Evolutionary conservation across 768 basidiomycete species (phyloP).

Genomic region (Tricholoma hemisulphureum): DNA sequence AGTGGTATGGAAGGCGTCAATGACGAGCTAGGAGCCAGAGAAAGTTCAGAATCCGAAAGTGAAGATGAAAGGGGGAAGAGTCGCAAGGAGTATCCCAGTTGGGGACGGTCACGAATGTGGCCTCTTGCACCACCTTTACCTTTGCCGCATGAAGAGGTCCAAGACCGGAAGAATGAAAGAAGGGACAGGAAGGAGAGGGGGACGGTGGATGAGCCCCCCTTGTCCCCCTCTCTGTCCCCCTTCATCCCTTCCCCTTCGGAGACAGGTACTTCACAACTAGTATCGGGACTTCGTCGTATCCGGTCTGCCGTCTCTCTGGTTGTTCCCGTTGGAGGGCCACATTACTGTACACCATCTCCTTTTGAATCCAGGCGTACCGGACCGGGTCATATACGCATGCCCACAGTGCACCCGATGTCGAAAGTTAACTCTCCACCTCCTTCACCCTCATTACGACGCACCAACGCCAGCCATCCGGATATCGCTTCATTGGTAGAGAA

Average conservation of each 20-base stretch:
- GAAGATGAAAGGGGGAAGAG: slow-evolving; percentile 9
- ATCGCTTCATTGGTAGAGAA: slow-evolving; percentile 57
- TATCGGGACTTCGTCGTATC: slow-evolving; percentile 28
- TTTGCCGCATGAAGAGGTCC: slow-evolving; percentile 22
- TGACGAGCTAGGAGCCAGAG: slow-evolving; percentile 31
- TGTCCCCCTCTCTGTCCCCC: slow-evolving; percentile 9
- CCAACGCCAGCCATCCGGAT: slow-evolving; percentile 51
- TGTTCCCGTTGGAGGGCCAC: slow-evolving; percentile 15
- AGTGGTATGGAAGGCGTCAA: slow-evolving; percentile 40
- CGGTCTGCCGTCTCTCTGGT: slow-evolving; percentile 35
- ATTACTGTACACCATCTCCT: slow-evolving; percentile 5
- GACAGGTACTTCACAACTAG: slow-evolving; percentile 9
- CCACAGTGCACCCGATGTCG: slow-evolving; percentile 32
- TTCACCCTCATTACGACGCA: slow-evolving; percentile 50
- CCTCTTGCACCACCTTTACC: slow-evolving; percentile 19
- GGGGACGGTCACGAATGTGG: slow-evolving; percentile 21
- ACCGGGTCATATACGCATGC: slow-evolving; percentile 19
- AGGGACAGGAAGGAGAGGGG: slow-evolving; percentile 10
- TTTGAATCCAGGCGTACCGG: slow-evolving; percentile 10
- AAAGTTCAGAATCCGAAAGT: slow-evolving; percentile 9
- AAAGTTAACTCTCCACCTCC: slow-evolving; percentile 38
- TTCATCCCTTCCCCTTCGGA: slow-evolving; percentile 8
- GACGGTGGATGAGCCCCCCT: background rate
- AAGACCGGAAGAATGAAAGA: background rate
- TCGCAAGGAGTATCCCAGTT: slow-evolving; percentile 16